These are phyloP conservation scores for Penicillium sp. DNA, from an alignment of 2,329 filamentous ascomycete genomes.

Conservation along the genomic window DNA sequence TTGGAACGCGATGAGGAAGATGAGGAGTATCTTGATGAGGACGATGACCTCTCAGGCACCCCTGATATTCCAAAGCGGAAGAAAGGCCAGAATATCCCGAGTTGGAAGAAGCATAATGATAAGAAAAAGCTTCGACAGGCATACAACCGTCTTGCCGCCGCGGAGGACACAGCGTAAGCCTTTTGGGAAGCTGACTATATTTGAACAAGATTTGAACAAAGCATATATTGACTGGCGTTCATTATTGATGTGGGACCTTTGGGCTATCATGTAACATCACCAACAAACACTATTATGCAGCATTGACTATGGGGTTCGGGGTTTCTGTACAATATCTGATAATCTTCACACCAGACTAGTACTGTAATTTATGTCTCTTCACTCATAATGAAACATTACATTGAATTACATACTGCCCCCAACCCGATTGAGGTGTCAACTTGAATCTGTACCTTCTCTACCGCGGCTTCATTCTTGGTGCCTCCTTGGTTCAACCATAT, in stretches of 20 bases:
- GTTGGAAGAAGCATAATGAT: conserved; percentile 49
- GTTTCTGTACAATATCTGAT: conserved; percentile 24
- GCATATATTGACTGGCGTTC: conserved; percentile 16
- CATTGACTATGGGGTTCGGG: conserved; percentile 14
- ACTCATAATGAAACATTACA: conserved; percentile 20
- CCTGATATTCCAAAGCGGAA: conserved; percentile 31
- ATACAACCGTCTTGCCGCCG: conserved; percentile 39
- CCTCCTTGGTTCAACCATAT: too few species aligned
- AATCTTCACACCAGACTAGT: conserved; percentile 19
- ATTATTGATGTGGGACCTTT: conserved; percentile 5
- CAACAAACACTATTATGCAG: conserved; percentile 15
- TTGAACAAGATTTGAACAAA: neutral
- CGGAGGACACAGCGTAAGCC: conserved; percentile 9
- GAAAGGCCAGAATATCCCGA: conserved; percentile 42
- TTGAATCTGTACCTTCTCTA: too few species aligned
- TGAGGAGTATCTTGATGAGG: conserved; percentile 24
- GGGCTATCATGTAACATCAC: conserved; percentile 19
- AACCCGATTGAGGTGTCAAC: too few species aligned
- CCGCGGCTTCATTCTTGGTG: too few species aligned
- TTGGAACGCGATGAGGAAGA: conserved; percentile 33
- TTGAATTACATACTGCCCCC: too few species aligned
- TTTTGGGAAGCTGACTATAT: neutral
- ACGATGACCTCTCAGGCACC: conserved; percentile 9
- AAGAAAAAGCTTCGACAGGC: conserved; percentile 49
- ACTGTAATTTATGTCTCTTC: conserved; percentile 31